A percentile compares a stretch with the other conserved stretches of the same genome.
Evolutionary conservation across 2,329 filamentous ascomycete species (phyloP).

Genomic region (Penicillium thymicola): DNA sequence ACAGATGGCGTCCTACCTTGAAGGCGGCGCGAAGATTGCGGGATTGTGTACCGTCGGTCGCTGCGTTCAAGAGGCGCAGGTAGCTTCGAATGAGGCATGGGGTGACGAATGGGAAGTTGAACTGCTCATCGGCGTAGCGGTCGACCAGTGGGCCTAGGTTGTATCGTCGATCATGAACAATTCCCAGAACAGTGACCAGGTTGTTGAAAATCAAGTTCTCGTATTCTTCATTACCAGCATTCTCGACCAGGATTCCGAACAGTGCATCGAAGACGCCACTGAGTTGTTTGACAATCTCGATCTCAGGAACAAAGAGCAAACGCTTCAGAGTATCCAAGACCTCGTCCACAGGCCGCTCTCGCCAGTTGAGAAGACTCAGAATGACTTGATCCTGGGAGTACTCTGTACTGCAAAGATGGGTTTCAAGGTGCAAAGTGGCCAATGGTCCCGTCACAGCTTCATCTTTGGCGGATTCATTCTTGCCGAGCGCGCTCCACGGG

Average conservation of each 20-base stretch:
- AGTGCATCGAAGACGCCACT: constrained; percentile 85
- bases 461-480: constrained; percentile 66
- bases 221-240: constrained; percentile 85
- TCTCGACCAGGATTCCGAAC: constrained; percentile 86
- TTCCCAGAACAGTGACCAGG: constrained; percentile 82
- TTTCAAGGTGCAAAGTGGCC: constrained; percentile 73
- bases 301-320: constrained; percentile 90
- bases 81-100: constrained; percentile 85
- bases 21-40: constrained; percentile 84
- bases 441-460: constrained; percentile 72
- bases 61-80: constrained; percentile 74
- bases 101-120: constrained; percentile 91
- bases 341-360: constrained; percentile 67
- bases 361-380: constrained; percentile 82
- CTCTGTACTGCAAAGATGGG: constrained; percentile 88
- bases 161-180: constrained; percentile 91
- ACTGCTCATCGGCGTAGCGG: constrained; percentile 80
- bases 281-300: constrained; percentile 93
- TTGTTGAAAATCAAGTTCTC: constrained; percentile 91
- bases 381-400: constrained; percentile 91
- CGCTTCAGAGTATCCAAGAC: constrained; percentile 73
- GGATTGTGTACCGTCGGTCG: constrained; percentile 77
- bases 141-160: constrained; percentile 88
- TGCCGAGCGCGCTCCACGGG: constrained; percentile 70
- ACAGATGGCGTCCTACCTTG: constrained; percentile 88